These are phyloP conservation scores for Barnettozyma siamensis DNA, from an alignment of 805 yeast species.

Conservation along the genomic window DNA sequence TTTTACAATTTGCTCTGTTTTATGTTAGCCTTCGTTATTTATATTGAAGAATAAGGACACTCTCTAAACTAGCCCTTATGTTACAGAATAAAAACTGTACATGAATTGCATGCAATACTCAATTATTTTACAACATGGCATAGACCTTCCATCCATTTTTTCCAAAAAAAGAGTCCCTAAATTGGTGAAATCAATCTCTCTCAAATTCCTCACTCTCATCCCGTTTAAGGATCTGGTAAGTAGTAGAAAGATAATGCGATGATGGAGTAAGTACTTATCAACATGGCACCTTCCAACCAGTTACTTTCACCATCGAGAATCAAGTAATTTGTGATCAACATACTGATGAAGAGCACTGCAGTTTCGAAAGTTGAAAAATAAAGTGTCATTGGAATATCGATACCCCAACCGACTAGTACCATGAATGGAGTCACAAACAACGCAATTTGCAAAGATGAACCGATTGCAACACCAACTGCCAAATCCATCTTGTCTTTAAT, in stretches of 20 bases:
- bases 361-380: conserved; percentile 93
- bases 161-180: no score
- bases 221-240: conserved; percentile 73
- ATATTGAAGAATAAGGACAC: no score
- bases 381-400: conserved; percentile 87
- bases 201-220: no score
- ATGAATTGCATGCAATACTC: no score
- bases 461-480: conserved; percentile 95
- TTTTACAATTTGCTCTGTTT: no score
- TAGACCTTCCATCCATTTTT: no score
- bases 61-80: no score
- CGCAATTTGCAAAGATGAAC: conserved; percentile 93
- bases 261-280: conserved; percentile 78
- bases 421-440: conserved; percentile 92
- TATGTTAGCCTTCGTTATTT: no score
- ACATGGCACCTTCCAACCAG: conserved; percentile 96
- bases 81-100: no score
- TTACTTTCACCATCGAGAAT: conserved; percentile 92
- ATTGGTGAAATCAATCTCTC: no score
- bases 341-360: conserved; percentile 83
- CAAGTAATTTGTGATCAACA: conserved; percentile 79
- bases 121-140: no score
- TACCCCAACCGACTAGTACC: conserved; percentile 90
- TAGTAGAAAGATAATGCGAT: conserved; percentile 86
- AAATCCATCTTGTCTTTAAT: conserved; percentile 95